phyloP scores from a whole-genome alignment of 768 basidiomycete species.

The Mycena haematopus region DNA sequence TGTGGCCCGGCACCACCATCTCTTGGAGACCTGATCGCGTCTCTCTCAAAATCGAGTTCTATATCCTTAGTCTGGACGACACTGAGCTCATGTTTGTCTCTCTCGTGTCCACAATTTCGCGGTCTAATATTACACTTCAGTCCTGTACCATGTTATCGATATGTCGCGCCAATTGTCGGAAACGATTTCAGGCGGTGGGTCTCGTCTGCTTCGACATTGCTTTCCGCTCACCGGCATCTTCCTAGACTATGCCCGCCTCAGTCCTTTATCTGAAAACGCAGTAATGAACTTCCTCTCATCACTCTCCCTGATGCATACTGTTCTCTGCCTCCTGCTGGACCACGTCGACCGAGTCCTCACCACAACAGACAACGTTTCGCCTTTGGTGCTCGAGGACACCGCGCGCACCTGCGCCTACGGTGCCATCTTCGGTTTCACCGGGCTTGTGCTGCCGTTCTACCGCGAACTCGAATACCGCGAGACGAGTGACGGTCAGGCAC shows the following conservation, averaged over 20 bases:
- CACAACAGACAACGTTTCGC: not conserved
- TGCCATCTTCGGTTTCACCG: not conserved
- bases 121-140: not conserved
- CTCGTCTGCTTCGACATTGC: not conserved
- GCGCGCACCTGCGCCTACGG: slow-evolving; percentile 8
- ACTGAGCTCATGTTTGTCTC: slow-evolving; percentile 4
- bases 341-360: slow-evolving; percentile 9
- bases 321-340: slow-evolving; percentile 8
- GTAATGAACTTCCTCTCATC: slow-evolving; percentile 8
- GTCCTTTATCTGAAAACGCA: slow-evolving; percentile 18
- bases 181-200: slow-evolving; percentile 10
- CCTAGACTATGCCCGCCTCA: slow-evolving; percentile 22
- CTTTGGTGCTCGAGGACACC: not conserved
- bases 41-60: not conserved
- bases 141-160: not conserved
- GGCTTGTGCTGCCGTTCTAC: slow-evolving; percentile 15
- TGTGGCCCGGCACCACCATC: slow-evolving; percentile 10
- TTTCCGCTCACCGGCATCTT: too few species aligned
- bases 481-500: not conserved
- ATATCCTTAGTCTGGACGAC: not conserved
- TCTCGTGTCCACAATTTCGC: not conserved
- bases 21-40: slow-evolving; percentile 2
- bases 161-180: slow-evolving; percentile 3
- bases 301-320: slow-evolving; percentile 7
- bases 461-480: slow-evolving; percentile 20